A percentile compares a stretch with the other conserved stretches of the same genome.
Evolutionary conservation across 1,284 basidiomycete genomes (phyloP).

Genomic region (Rhodotorula sp.): DNA sequence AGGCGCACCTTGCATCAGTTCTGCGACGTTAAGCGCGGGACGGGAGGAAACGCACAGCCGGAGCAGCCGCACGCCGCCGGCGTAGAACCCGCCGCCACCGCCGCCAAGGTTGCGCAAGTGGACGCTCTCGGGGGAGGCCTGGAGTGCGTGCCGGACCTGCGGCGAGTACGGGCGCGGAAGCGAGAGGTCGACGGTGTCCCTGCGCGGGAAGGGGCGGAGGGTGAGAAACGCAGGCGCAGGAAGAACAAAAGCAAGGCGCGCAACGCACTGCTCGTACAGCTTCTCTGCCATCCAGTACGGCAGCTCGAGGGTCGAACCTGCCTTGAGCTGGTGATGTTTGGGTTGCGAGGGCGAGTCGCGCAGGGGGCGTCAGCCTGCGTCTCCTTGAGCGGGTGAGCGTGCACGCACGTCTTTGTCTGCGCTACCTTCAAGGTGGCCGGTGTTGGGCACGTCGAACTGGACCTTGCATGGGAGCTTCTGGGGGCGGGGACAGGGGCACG

Average conservation of each 20-base stretch:
- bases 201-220: slow-evolving; percentile 14
- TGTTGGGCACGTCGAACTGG: slow-evolving; percentile 44
- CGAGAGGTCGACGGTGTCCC: slow-evolving; percentile 45
- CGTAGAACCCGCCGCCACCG: slow-evolving; percentile 46
- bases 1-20: not conserved
- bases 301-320: slow-evolving; percentile 45
- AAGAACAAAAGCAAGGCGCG: not conserved
- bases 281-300: slow-evolving; percentile 47
- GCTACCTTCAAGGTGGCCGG: slow-evolving; percentile 48
- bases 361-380: not conserved
- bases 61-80: slow-evolving; percentile 37
- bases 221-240: not conserved
- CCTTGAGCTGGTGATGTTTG: slow-evolving; percentile 39
- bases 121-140: slow-evolving; percentile 45
- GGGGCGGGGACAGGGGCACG: too few relatives aligned
- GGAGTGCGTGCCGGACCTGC: slow-evolving; percentile 46
- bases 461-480: slow-evolving; percentile 48
- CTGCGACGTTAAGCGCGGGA: not conserved
- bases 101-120: slow-evolving; percentile 47
- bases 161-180: slow-evolving; percentile 45
- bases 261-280: slow-evolving; percentile 30
- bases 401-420: slow-evolving; percentile 46
- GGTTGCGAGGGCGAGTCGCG: not conserved
- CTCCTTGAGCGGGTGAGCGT: too few relatives aligned
- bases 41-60: slow-evolving; percentile 4